Conservation (phyloP, 2,329 filamentous ascomycete species). For the Epichloe elymi region DNA sequence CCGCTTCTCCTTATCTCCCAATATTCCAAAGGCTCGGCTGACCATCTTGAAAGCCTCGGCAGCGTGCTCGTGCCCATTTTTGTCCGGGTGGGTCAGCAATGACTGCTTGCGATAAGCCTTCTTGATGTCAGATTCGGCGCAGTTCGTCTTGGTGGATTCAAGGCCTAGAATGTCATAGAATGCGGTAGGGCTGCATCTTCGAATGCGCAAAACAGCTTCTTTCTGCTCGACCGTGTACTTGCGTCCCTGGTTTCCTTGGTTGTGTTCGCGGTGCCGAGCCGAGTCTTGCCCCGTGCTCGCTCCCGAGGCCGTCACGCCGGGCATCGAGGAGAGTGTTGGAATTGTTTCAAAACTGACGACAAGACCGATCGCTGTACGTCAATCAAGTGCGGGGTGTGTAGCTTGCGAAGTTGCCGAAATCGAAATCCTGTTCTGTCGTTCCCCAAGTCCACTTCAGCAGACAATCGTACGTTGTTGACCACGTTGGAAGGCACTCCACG, state of each 20-base stretch:
- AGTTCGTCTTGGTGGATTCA: constrained; percentile 47
- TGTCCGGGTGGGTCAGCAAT: constrained; percentile 92
- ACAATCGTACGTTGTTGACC: background rate
- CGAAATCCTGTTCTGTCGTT: too few species aligned
- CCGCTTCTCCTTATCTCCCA: constrained; percentile 82
- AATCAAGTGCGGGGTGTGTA: background rate
- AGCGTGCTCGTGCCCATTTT: constrained; percentile 90
- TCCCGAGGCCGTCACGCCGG: constrained; percentile 40
- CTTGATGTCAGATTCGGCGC: constrained; percentile 78
- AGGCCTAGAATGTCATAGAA: constrained; percentile 93
- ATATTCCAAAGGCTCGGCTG: constrained; percentile 78
- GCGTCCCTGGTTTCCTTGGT: constrained; percentile 63
- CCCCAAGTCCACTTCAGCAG: background rate
- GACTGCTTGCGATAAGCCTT: constrained; percentile 95
- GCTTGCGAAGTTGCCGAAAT: too few species aligned
- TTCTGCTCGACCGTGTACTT: constrained; percentile 84
- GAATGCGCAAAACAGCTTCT: constrained; percentile 78
- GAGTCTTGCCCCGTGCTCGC: constrained; percentile 31
- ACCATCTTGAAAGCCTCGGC: constrained; percentile 99
- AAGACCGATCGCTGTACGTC: background rate
- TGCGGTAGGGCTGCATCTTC: constrained; percentile 68
- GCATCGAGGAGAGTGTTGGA: constrained; percentile 14
- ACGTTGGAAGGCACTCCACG: background rate
- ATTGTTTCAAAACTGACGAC: background rate
- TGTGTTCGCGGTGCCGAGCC: constrained; percentile 48